These are phyloP conservation scores for Brassica carinata DNA, from an alignment of 345 rosid species.

Conservation along the genomic window DNA sequence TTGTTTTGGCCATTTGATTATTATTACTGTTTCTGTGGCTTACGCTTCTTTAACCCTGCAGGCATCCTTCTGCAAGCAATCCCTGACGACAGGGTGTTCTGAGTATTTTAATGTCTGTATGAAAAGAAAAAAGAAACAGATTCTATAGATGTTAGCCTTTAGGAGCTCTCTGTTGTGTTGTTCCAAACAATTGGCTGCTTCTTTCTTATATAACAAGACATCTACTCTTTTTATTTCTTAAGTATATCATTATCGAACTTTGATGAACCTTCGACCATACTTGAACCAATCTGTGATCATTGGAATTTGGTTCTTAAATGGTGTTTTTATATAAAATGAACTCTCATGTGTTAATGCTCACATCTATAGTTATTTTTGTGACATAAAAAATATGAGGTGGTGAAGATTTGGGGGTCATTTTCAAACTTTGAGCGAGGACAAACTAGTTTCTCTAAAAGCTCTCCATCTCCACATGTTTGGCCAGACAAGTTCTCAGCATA, in stretches of 20 bases:
- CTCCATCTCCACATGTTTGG: background rate
- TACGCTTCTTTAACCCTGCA: background rate
- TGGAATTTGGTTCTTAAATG: conserved; percentile 3
- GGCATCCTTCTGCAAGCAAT: conserved; percentile 65
- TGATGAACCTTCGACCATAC: background rate
- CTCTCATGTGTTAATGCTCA: background rate
- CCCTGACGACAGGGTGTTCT: conserved; percentile 58
- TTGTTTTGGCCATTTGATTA: conserved; percentile 4
- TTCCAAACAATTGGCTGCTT: conserved; percentile 32
- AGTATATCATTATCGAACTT: conserved; percentile 10
- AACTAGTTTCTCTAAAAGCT: background rate
- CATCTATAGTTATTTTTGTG: background rate
- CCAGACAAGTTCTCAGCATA: background rate
- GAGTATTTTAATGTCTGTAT: conserved; percentile 36
- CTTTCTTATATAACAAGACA: conserved; percentile 38
- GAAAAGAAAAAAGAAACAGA: conserved; percentile 8
- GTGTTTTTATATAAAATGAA: background rate
- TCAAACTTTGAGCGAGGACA: background rate
- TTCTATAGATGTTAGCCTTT: conserved; percentile 37
- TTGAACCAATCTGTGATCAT: background rate
- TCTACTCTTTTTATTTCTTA: background rate
- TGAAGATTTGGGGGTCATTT: conserved; percentile 19
- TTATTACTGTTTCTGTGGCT: background rate
- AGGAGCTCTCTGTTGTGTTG: conserved; percentile 37
- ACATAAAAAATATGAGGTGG: conserved; percentile 11